Percentiles rank a stretch among this genome's conserved stretches.
These are phyloP conservation scores for Euphorbia pulcherrima DNA, from an alignment of 345 rosid genomes.

Conservation along the genomic window DNA sequence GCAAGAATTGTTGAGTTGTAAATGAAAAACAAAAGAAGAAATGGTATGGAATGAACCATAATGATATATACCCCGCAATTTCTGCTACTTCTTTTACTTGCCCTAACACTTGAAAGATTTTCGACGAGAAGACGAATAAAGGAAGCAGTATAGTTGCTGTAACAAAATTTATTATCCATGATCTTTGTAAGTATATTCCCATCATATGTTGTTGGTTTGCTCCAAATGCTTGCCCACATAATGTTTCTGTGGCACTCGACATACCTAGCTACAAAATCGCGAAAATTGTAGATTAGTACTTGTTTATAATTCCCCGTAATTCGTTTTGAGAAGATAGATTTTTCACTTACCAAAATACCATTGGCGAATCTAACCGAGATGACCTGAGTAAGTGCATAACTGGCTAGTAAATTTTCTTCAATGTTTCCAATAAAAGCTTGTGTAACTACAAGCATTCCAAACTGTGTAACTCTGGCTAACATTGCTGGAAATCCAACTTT, in stretches of 20 bases:
- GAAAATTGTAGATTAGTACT: too few relatives aligned
- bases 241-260: conserved; percentile 40
- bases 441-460: conserved; percentile 48
- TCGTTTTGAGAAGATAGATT: too few relatives aligned
- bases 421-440: conserved; percentile 52
- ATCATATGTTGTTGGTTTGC: conserved; percentile 35
- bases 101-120: conserved; percentile 3
- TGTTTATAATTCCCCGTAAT: too few relatives aligned
- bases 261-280: conserved; percentile 27
- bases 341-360: conserved; percentile 26
- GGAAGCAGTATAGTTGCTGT: conserved; percentile 21
- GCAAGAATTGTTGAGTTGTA: conserved; percentile 33
- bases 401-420: conserved; percentile 21
- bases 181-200: conserved; percentile 33
- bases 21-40: background rate
- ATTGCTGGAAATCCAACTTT: conserved; percentile 51
- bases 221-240: conserved; percentile 43
- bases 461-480: conserved; percentile 41
- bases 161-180: conserved; percentile 11
- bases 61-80: conserved; percentile 14
- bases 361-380: conserved; percentile 26
- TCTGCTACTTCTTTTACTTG: background rate
- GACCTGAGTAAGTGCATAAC: conserved; percentile 32
- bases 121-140: conserved; percentile 14
- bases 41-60: conserved; percentile 18